phyloP scores from a whole-genome alignment of 1,139 yeast genomes.

The Scheffersomyces titani region DNA sequence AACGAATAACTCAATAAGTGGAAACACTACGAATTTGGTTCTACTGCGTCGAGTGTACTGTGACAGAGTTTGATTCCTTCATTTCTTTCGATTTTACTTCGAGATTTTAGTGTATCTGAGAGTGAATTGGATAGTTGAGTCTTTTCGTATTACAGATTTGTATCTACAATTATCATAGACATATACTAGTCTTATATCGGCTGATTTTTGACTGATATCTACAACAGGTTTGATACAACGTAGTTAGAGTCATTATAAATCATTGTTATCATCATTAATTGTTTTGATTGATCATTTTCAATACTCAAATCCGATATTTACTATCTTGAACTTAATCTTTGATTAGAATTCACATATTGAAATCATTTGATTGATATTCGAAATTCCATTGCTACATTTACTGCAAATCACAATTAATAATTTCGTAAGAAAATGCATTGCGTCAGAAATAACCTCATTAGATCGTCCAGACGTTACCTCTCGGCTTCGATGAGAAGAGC shows the following conservation, averaged over 20 bases:
- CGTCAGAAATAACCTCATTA: constrained; percentile 26
- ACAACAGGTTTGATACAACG: background rate
- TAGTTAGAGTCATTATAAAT: too few relatives aligned
- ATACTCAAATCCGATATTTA: background rate
- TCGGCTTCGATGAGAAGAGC: constrained; percentile 24
- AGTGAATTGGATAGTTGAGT: background rate
- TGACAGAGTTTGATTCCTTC: background rate
- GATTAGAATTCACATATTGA: background rate
- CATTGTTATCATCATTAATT: background rate
- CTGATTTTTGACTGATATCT: background rate
- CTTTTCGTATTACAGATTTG: background rate
- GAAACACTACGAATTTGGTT: background rate
- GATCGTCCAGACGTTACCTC: constrained; percentile 31
- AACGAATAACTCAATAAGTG: background rate
- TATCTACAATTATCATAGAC: background rate
- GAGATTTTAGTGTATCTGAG: background rate
- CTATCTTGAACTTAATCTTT: background rate
- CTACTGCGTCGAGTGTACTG: background rate
- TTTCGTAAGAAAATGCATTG: constrained; percentile 1
- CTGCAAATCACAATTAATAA: background rate
- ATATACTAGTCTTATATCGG: background rate
- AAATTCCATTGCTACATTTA: constrained; percentile 1
- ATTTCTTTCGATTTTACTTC: background rate
- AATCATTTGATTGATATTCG: background rate
- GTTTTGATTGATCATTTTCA: background rate